Percentiles rank a stretch among this genome's conserved stretches.
phyloP scores from a whole-genome alignment of 2,329 filamentous ascomycete genomes.

The Hysterium pulicare region DNA sequence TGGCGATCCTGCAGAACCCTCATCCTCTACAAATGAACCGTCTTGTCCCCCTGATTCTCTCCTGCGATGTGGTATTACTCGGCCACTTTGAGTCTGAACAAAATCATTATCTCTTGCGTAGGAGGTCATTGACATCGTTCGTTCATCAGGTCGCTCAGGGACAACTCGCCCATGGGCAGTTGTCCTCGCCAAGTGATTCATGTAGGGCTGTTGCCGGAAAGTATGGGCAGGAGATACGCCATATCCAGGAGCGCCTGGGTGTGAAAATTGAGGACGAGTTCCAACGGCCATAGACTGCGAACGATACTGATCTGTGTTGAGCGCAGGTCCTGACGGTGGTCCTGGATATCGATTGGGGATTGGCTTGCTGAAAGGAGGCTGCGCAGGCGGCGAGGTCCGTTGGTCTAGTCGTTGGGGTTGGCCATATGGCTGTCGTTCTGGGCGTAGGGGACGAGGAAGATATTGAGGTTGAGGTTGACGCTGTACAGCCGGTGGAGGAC shows the following conservation, averaged over 20 bases:
- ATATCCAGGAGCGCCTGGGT: slow-evolving; percentile 46
- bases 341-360: slow-evolving; percentile 54
- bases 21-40: slow-evolving; percentile 16
- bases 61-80: slow-evolving; percentile 78
- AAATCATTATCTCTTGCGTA: slow-evolving; percentile 75
- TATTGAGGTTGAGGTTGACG: slow-evolving; percentile 53
- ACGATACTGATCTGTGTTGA: slow-evolving; percentile 82
- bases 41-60: slow-evolving; percentile 51
- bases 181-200: slow-evolving; percentile 66
- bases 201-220: slow-evolving; percentile 75
- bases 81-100: slow-evolving; percentile 84
- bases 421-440: slow-evolving; percentile 67
- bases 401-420: slow-evolving; percentile 68
- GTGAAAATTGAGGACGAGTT: slow-evolving; percentile 65
- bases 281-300: slow-evolving; percentile 87
- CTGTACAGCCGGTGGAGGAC: slow-evolving; percentile 25
- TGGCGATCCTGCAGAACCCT: slow-evolving; percentile 19
- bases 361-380: slow-evolving; percentile 53
- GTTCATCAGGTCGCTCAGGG: slow-evolving; percentile 85
- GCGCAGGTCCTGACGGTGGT: slow-evolving; percentile 47
- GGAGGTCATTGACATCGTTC: slow-evolving; percentile 93
- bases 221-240: slow-evolving; percentile 64
- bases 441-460: slow-evolving; percentile 58
- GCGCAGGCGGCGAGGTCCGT: slow-evolving; percentile 48
- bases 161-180: slow-evolving; percentile 90